A percentile compares a stretch with the other conserved stretches of the same genome.
These are phyloP conservation scores for Ceratopteris richardii DNA, from an alignment of 75 land plant genomes.

Conservation along the genomic window DNA sequence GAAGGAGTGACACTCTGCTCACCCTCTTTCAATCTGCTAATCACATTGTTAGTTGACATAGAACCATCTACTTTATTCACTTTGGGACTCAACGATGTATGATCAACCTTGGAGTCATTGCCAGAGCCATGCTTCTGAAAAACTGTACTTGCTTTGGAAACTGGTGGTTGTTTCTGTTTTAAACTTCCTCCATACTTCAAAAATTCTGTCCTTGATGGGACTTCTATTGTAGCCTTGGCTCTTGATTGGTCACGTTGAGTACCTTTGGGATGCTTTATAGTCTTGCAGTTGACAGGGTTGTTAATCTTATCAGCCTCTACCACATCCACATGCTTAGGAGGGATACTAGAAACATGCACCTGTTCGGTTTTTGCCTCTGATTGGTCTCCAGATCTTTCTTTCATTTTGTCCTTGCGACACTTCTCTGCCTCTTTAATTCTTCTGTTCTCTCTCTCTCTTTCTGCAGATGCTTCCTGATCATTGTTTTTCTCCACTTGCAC, in stretches of 20 bases:
- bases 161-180: no score
- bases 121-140: no score
- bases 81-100: no score
- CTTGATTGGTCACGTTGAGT: not conserved
- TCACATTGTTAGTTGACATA: no score
- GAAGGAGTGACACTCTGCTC: not conserved
- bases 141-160: no score
- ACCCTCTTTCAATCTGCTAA: no score
- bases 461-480: constrained; percentile 24
- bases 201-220: not conserved
- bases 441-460: constrained; percentile 44
- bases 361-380: not conserved
- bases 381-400: constrained; percentile 43
- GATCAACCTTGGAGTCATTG: no score
- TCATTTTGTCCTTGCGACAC: constrained; percentile 63
- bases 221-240: not conserved
- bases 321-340: constrained; percentile 1
- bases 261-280: not conserved
- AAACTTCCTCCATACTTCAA: no score
- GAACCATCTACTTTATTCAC: no score
- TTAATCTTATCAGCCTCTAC: no score
- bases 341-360: not conserved
- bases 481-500: constrained; percentile 54
- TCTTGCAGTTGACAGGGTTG: no score
- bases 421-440: constrained; percentile 54